Evolutionary conservation across 2,329 filamentous ascomycete genomes (phyloP), one percentile per base, ranked within the genome.

Genomic region (Penicillium sp.): DNA sequence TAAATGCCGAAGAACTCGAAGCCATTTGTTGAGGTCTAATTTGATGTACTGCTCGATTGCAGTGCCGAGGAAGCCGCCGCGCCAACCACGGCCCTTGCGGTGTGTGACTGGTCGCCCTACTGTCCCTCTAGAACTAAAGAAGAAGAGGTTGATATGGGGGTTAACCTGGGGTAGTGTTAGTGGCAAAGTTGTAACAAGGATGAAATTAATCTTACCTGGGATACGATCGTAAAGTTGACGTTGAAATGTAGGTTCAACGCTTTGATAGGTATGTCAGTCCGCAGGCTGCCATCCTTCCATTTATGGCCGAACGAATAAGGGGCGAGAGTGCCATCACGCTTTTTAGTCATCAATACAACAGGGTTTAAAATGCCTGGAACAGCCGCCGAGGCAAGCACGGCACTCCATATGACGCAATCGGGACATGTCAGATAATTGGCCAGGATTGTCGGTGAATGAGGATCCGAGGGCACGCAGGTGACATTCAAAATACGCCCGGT

Each of bases 241-340:
- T 97, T 97, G 80, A 99, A 99, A 70, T 97, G 91, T 1, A 96
- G 81, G 72, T 99, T 97, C 49, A 99, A 81, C 1, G 92, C 89
- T 74, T 93, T 94, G 68, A 99, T 85, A 0, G 94, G 94, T 28
- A 99, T 97, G 68, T 99, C 94, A 1, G 94, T 99, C 36, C 94
- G 84, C 52, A 99, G 77, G 64, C 89, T 94, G 50, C 94, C 94
- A 71, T 99, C 94, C 75, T 99, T 99, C 94, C 94, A 99, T 76
- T 97, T 97, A 79, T 97, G 92, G 0, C 94, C 94, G 69, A 99
- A 99, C 0, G 90, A 95, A 74, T 96, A 99, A 0, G 94, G 94
- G 0, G 86, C 85, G 4, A 99, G 80, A 2, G 80, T 86, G 1
- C 91, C 92, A 57, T 91, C 84, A 17, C 82, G 80, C 50, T 83